phyloP scores from a whole-genome alignment of 2,329 filamentous ascomycete genomes.

The Neopestalotiopsis sp. region DNA sequence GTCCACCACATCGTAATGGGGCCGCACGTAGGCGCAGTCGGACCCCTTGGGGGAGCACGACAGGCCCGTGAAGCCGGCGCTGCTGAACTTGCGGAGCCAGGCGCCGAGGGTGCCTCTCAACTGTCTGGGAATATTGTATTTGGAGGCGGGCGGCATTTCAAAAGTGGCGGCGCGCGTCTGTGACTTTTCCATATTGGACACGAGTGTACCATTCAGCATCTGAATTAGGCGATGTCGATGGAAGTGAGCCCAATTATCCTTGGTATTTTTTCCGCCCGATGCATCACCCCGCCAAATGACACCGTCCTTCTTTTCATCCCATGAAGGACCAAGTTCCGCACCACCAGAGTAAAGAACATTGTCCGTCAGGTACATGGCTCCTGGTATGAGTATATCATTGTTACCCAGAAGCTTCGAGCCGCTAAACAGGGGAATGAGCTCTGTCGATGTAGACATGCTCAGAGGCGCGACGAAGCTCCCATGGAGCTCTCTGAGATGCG shows the following conservation, averaged over 20 bases:
- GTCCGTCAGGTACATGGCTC: conserved; percentile 65
- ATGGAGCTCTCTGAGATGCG: conserved; percentile 50
- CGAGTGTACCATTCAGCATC: conserved; percentile 69
- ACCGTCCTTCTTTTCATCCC: conserved; percentile 60
- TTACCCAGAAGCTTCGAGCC: conserved; percentile 64
- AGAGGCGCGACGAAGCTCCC: conserved; percentile 59
- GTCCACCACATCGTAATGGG: conserved; percentile 27
- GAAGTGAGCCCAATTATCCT: conserved; percentile 69
- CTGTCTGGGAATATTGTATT: conserved; percentile 48
- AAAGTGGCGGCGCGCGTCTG: conserved; percentile 51
- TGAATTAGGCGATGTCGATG: conserved; percentile 74
- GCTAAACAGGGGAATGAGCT: conserved; percentile 62
- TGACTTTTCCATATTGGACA: conserved; percentile 50
- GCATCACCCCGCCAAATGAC: conserved; percentile 70
- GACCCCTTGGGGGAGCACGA: conserved; percentile 32
- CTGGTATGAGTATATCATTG: conserved; percentile 66
- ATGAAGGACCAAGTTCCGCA: conserved; percentile 56
- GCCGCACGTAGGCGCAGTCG: conserved; percentile 30
- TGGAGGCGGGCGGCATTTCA: conserved; percentile 44
- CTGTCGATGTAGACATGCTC: conserved; percentile 51
- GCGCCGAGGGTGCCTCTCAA: conserved; percentile 30
- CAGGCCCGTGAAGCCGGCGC: conserved; percentile 35
- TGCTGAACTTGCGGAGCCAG: conserved; percentile 31
- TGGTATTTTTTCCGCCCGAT: conserved; percentile 59
- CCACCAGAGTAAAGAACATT: conserved; percentile 65